These are phyloP conservation scores for Tylopilus sp. DNA, from an alignment of 1,284 basidiomycete species.

Conservation along the genomic window DNA sequence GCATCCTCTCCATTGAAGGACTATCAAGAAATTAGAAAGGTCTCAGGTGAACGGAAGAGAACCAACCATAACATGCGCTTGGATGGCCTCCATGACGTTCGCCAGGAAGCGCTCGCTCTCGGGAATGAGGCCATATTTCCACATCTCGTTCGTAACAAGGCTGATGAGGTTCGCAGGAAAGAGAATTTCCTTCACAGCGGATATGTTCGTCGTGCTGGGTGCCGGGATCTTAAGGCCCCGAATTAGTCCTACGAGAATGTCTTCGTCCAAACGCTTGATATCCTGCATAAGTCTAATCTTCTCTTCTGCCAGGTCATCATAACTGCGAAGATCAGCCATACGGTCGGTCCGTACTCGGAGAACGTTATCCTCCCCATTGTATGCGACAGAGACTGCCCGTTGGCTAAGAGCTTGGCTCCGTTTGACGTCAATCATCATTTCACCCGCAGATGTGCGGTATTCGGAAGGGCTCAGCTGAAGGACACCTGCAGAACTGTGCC, in stretches of 20 bases:
- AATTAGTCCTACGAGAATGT: constrained; percentile 89
- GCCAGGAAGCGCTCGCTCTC: constrained; percentile 98
- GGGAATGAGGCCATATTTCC: constrained; percentile 97
- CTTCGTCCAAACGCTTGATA: constrained; percentile 88
- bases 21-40: constrained; percentile 38
- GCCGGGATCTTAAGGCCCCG: constrained; percentile 91
- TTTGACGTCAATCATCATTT: constrained; percentile 75
- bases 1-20: constrained; percentile 93
- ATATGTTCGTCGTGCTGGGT: constrained; percentile 87
- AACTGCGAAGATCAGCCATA: constrained; percentile 63
- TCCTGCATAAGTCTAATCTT: constrained; percentile 94
- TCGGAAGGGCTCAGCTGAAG: constrained; percentile 61
- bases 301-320: constrained; percentile 91
- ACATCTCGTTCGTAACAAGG: constrained; percentile 99
- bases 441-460: constrained; percentile 71
- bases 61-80: constrained; percentile 95
- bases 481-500: constrained; percentile 83
- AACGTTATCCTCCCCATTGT: constrained; percentile 72
- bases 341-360: constrained; percentile 72
- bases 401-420: constrained; percentile 73
- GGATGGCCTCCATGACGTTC: constrained; percentile 98
- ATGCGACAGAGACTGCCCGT: constrained; percentile 90
- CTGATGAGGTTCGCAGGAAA: constrained; percentile 99
- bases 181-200: constrained; percentile 94
- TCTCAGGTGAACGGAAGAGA: constrained; percentile 1